phyloP scores from a whole-genome alignment of 768 basidiomycete genomes.

The Daedaleopsis nitida region DNA sequence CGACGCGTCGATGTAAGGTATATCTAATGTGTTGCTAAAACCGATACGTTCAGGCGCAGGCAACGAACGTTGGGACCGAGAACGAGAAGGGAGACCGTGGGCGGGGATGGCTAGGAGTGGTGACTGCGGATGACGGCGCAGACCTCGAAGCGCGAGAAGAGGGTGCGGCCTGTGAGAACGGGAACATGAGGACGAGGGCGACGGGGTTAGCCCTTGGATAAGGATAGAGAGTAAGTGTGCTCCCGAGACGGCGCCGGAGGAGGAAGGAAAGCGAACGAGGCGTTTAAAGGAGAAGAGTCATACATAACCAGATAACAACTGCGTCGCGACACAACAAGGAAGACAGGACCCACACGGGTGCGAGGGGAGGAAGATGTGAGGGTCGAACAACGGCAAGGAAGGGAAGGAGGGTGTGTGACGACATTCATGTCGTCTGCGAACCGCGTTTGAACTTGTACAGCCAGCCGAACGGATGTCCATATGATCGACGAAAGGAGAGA shows the following conservation, averaged over 20 bases:
- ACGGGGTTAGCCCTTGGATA: background rate
- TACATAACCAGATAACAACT: constrained; percentile 1
- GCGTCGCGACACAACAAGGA: background rate
- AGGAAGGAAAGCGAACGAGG: background rate
- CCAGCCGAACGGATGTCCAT: constrained; percentile 20
- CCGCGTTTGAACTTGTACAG: constrained; percentile 14
- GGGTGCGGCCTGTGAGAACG: background rate
- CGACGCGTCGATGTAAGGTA: constrained; percentile 13
- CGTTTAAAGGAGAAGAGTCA: background rate
- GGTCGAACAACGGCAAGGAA: background rate
- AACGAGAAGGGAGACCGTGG: background rate
- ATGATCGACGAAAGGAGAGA: constrained; percentile 14
- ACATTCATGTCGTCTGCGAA: background rate
- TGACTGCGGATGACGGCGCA: background rate
- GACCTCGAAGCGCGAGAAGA: background rate
- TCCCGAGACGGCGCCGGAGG: background rate
- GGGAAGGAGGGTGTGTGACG: background rate
- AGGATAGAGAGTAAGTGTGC: background rate
- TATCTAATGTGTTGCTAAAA: constrained; percentile 17
- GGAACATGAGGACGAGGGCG: background rate
- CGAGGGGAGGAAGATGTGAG: background rate
- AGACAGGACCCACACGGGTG: background rate
- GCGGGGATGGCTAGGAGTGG: background rate
- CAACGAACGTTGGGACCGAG: background rate
- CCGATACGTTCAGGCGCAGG: background rate